Percentiles rank a stretch among this genome's conserved stretches.
Evolutionary conservation across 2,329 filamentous ascomycete species (phyloP).

Genomic region (Cucurbitaria berberidis): DNA sequence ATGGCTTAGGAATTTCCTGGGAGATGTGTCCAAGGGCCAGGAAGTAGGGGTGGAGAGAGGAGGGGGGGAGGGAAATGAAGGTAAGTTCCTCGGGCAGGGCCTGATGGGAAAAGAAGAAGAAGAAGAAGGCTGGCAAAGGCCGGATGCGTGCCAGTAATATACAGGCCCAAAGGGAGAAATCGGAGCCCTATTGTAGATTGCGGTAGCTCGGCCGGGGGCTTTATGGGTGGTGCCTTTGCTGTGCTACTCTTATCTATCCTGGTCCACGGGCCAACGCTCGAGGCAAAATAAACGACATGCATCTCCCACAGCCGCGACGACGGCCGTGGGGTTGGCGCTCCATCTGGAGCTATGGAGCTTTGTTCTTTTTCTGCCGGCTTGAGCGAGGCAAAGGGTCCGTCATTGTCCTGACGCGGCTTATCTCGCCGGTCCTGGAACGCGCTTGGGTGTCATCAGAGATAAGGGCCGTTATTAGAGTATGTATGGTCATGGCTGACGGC

Average conservation of each 20-base stretch:
- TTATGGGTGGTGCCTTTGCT: slow-evolving; percentile 42
- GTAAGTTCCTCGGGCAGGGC: slow-evolving; percentile 18
- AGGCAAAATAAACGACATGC: slow-evolving; percentile 46
- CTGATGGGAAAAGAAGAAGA: slow-evolving; percentile 16
- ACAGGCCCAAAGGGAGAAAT: slow-evolving; percentile 37
- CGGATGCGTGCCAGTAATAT: slow-evolving; percentile 40
- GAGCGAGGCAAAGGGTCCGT: slow-evolving; percentile 34
- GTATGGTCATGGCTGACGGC: slow-evolving; percentile 10
- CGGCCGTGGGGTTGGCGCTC: slow-evolving; percentile 46
- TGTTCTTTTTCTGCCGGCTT: slow-evolving; percentile 41
- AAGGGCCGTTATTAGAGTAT: no score
- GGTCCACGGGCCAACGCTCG: slow-evolving; percentile 40
- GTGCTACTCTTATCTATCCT: slow-evolving; percentile 48
- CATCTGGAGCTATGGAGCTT: slow-evolving; percentile 34
- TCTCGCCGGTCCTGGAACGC: slow-evolving; percentile 29
- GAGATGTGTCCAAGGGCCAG: slow-evolving; percentile 14
- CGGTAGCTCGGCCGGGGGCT: slow-evolving; percentile 37
- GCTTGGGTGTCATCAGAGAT: slow-evolving; percentile 15
- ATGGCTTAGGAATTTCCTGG: slow-evolving; percentile 41
- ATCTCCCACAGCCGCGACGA: slow-evolving; percentile 41
- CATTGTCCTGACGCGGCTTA: slow-evolving; percentile 31
- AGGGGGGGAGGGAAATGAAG: slow-evolving; percentile 6
- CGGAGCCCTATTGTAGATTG: slow-evolving; percentile 39
- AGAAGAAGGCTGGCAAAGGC: slow-evolving; percentile 14
- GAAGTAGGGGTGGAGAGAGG: slow-evolving; percentile 8